These are phyloP conservation scores for Piromyces sp. DNA, from an alignment of 192 early-diverging fungal species.

Conservation along the genomic window DNA sequence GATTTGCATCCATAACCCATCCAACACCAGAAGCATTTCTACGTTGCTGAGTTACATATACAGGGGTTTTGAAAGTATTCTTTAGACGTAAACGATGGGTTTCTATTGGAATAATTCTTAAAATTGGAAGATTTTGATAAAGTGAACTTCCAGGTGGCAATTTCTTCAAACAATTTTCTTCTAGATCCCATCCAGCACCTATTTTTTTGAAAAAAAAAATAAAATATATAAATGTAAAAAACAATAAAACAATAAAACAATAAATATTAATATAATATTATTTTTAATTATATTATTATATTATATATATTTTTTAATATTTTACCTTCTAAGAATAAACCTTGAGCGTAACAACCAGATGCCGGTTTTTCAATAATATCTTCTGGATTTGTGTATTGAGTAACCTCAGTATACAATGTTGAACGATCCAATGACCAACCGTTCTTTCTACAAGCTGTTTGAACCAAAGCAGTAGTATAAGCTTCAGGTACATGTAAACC, in stretches of 20 bases:
- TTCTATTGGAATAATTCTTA: slow-evolving; percentile 45
- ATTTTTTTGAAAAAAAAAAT: not conserved
- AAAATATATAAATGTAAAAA: too few relatives aligned
- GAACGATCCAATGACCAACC: slow-evolving; percentile 42
- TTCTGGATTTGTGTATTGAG: slow-evolving; percentile 24
- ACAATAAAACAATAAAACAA: too few relatives aligned
- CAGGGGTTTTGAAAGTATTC: slow-evolving; percentile 45
- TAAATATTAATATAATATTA: too few relatives aligned
- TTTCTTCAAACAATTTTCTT: slow-evolving; percentile 19
- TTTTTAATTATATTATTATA: too few relatives aligned
- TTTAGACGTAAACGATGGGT: slow-evolving; percentile 31
- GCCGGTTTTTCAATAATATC: slow-evolving; percentile 29
- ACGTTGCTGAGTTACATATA: slow-evolving; percentile 40
- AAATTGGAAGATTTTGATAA: slow-evolving; percentile 33
- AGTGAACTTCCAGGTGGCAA: slow-evolving; percentile 29
- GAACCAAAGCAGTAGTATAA: slow-evolving; percentile 39
- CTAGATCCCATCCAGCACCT: slow-evolving; percentile 38
- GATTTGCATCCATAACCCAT: slow-evolving; percentile 49
- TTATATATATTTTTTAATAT: too few relatives aligned
- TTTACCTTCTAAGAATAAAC: slow-evolving; percentile 28
- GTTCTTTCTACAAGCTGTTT: slow-evolving; percentile 41
- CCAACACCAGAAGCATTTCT: slow-evolving; percentile 39
- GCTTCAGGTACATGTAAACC: slow-evolving; percentile 44
- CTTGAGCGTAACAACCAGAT: slow-evolving; percentile 39
- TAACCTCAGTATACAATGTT: slow-evolving; percentile 44